Evolutionary conservation across 2,329 filamentous ascomycete species (phyloP).

Genomic region (Alternaria angustiovoidea): DNA sequence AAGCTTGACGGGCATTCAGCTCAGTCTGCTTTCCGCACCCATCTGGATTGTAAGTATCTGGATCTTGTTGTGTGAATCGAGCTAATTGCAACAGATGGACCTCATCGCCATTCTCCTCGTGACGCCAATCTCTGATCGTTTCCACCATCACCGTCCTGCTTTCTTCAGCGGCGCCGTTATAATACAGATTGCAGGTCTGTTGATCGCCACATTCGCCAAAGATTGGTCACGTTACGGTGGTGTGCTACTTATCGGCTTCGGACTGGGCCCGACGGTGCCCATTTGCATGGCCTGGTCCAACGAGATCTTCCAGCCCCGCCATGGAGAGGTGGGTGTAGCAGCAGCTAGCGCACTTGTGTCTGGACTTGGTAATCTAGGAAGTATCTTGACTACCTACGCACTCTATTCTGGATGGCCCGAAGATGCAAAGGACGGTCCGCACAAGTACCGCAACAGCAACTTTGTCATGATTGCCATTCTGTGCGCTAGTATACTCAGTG

Average conservation of each 20-base stretch:
- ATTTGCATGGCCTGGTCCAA: slow-evolving; percentile 95
- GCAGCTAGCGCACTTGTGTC: slow-evolving; percentile 86
- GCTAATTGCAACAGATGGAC: slow-evolving; percentile 69
- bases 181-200: slow-evolving; percentile 82
- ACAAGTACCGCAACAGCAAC: slow-evolving; percentile 83
- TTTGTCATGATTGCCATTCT: slow-evolving; percentile 88
- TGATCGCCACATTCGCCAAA: slow-evolving; percentile 79
- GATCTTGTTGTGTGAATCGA: background rate
- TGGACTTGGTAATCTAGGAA: slow-evolving; percentile 85
- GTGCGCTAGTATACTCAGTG: slow-evolving; percentile 76
- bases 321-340: slow-evolving; percentile 90
- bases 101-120: slow-evolving; percentile 85
- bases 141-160: slow-evolving; percentile 78
- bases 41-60: slow-evolving; percentile 80
- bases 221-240: slow-evolving; percentile 88
- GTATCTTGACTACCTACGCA: slow-evolving; percentile 87
- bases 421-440: slow-evolving; percentile 69
- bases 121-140: slow-evolving; percentile 86
- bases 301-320: slow-evolving; percentile 87
- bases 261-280: slow-evolving; percentile 87
- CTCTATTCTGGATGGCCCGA: slow-evolving; percentile 86
- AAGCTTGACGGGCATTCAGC: slow-evolving; percentile 72
- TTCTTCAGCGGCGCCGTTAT: slow-evolving; percentile 81
- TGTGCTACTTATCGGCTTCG: slow-evolving; percentile 88
- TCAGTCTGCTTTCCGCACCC: slow-evolving; percentile 85